Evolutionary conservation across 2,329 filamentous ascomycete genomes (phyloP), one percentile per base, ranked within the genome.

Genomic region (Fusarium sp.): DNA sequence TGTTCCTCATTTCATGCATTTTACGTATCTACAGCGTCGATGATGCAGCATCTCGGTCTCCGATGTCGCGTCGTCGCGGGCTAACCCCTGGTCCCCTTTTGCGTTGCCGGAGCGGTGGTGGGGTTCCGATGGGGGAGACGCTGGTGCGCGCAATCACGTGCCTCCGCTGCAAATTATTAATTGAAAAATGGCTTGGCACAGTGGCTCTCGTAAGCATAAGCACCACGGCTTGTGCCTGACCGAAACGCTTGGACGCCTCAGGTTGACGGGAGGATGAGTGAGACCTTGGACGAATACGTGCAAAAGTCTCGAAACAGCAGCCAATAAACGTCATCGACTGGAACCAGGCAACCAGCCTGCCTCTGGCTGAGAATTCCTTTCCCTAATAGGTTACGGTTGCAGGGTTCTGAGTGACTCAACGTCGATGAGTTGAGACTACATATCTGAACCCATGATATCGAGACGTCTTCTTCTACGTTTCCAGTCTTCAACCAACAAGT

Each of bases 61-160:
- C 53, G 62, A 65, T 62, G 62, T 60, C 70, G 55, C 66, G 66
- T 15, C 27, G 31, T 41, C 39, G 15, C 39, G 11, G 9, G 30
- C 23, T 23, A 23, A 23, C 46, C 58, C 59, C 66, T 73, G 55
- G 66, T 59, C 60, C 34, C 34, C 63, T 46, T 59, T 54, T 51
- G 44, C 62, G 61, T 71, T 71, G 70, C 55, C 41, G 43, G 60
- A 60, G 66, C 31, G 58, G 53, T 65, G 61, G 61, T 69, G 64
- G 63, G 62, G 62, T 57, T 18, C 64, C 56, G 63, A 61, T 68
- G 70, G 68, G 65, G 66, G 62, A 39, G 39, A 53, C 3, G 30
- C n/a, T 63, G 60, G 51, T 34, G 69, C 68, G 65, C 74, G 74
- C 39, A 67, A 43, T 76, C 74, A 76, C 74, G 74, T 76, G 74